These are phyloP conservation scores for Pisolithus thermaeus DNA, from an alignment of 1,284 basidiomycete species.

Conservation along the genomic window DNA sequence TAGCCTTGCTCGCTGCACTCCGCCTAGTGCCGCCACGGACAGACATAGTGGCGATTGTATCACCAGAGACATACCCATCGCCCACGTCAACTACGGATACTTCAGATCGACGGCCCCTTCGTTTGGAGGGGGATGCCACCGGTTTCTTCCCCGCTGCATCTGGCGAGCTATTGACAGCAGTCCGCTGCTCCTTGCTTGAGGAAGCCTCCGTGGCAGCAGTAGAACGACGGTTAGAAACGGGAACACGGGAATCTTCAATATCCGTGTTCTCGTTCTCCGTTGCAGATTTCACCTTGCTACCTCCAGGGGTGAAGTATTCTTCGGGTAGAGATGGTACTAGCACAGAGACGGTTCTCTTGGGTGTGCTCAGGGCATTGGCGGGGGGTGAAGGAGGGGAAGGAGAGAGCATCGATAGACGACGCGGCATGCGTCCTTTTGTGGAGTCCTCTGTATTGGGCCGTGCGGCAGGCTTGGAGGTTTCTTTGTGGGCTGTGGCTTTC, in stretches of 20 bases:
- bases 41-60: constrained; percentile 7
- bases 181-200: constrained; percentile 14
- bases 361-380: constrained; percentile 1
- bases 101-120: not conserved
- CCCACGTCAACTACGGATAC: constrained; percentile 4
- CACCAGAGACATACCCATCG: constrained; percentile 8
- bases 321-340: constrained; percentile 21
- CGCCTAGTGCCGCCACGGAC: constrained; percentile 34
- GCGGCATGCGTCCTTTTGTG: not conserved
- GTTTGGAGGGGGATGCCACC: constrained; percentile 5
- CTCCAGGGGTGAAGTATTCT: constrained; percentile 22
- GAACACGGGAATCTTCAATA: not conserved
- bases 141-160: constrained; percentile 4
- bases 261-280: not conserved
- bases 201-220: constrained; percentile 17
- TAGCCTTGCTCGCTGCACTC: constrained; percentile 63
- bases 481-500: not conserved
- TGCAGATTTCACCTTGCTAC: not conserved
- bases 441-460: not conserved
- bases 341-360: constrained; percentile 23
- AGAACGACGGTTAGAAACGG: not conserved
- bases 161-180: constrained; percentile 4
- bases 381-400: constrained; percentile 5
- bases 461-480: not conserved
- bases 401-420: constrained; percentile 10